These are phyloP conservation scores for Ramularia endophylla DNA, from an alignment of 2,329 filamentous ascomycete genomes.

Conservation along the genomic window DNA sequence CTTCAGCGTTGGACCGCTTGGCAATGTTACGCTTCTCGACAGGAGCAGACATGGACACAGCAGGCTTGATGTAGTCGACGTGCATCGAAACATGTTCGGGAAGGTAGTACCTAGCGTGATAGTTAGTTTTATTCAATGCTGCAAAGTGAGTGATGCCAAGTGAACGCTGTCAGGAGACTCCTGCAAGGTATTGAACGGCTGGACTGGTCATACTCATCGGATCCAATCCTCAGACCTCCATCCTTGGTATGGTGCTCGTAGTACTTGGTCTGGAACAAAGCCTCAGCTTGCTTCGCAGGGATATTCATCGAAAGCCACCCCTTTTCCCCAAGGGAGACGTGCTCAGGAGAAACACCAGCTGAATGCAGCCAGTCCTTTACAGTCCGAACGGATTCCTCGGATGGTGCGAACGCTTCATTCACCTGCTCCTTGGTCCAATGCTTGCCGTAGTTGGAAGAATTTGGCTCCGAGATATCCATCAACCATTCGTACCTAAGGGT, in stretches of 20 bases:
- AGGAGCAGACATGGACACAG: slow-evolving; percentile 40
- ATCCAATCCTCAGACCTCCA: no score
- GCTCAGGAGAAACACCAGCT: slow-evolving; percentile 26
- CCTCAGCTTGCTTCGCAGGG: slow-evolving; percentile 32
- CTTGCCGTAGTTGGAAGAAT: slow-evolving; percentile 30
- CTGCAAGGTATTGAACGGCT: no score
- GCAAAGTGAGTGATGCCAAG: no score
- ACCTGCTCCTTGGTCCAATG: slow-evolving; percentile 33
- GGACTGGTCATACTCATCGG: no score
- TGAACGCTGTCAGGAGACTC: no score
- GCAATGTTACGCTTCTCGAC: slow-evolving; percentile 17
- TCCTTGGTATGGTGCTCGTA: slow-evolving; percentile 23
- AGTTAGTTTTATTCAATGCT: slow-evolving; percentile 32
- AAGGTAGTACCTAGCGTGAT: slow-evolving; percentile 36
- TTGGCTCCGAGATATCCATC: slow-evolving; percentile 30
- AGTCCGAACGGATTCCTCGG: slow-evolving; percentile 26
- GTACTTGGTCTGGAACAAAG: slow-evolving; percentile 35
- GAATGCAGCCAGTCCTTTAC: slow-evolving; percentile 35
- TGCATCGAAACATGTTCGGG: slow-evolving; percentile 39
- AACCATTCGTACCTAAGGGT: no score
- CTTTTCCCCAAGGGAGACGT: slow-evolving; percentile 27
- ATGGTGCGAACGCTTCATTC: slow-evolving; percentile 36
- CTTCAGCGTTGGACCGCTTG: slow-evolving; percentile 1
- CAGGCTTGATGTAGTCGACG: slow-evolving; percentile 52
- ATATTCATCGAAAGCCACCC: slow-evolving; percentile 38